phyloP scores from a whole-genome alignment of 805 yeast genomes.

The Nakazawaea molendinolei region DNA sequence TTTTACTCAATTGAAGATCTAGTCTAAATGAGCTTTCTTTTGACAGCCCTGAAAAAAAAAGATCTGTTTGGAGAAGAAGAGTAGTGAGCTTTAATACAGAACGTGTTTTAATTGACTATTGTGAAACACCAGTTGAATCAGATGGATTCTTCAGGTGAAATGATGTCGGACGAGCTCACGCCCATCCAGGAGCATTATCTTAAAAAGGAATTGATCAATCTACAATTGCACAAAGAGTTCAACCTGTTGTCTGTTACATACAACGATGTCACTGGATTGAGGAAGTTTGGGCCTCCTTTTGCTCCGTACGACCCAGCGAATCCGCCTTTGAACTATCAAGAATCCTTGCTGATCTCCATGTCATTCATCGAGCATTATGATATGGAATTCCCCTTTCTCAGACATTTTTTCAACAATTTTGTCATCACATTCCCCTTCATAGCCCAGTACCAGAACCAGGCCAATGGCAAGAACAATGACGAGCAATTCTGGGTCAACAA shows the following conservation, averaged over 20 bases:
- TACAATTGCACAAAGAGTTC: slow-evolving; percentile 59
- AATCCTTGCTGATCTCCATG: slow-evolving; percentile 15
- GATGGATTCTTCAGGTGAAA: too few relatives aligned
- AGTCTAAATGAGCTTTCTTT: not conserved
- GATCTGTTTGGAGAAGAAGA: too few relatives aligned
- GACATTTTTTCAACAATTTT: slow-evolving; percentile 58
- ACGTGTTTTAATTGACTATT: too few relatives aligned
- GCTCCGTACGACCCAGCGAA: slow-evolving; percentile 34
- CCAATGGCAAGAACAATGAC: slow-evolving; percentile 33
- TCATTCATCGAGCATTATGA: slow-evolving; percentile 18
- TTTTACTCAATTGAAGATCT: not conserved
- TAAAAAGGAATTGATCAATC: slow-evolving; percentile 70
- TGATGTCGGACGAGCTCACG: too few relatives aligned
- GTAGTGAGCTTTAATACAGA: too few relatives aligned
- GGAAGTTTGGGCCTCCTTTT: slow-evolving; percentile 78
- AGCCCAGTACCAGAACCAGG: slow-evolving; percentile 19
- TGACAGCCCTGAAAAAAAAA: not conserved
- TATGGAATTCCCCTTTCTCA: slow-evolving; percentile 56
- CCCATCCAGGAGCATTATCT: slow-evolving; percentile 81
- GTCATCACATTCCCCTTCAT: slow-evolving; percentile 74
- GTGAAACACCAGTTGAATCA: too few relatives aligned
- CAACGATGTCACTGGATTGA: slow-evolving; percentile 54
- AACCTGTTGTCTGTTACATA: slow-evolving; percentile 35
- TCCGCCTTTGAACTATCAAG: slow-evolving; percentile 18
- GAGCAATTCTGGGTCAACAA: slow-evolving; percentile 73